Conservation (phyloP, 2,329 filamentous ascomycete genomes). For the Nakataea oryzae region DNA sequence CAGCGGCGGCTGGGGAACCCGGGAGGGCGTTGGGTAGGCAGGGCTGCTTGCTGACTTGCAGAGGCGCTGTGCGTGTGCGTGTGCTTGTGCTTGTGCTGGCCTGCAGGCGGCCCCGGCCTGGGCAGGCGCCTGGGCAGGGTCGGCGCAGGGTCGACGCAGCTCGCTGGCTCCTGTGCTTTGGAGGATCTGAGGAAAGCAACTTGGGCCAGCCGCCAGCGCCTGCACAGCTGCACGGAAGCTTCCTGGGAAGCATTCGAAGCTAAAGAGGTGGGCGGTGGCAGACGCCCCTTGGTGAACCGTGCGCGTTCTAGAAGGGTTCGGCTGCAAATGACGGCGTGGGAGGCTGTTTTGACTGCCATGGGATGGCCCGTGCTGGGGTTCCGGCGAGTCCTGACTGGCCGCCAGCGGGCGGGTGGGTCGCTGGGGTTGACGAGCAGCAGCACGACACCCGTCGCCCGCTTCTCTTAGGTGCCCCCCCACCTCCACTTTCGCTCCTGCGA, state of each 20-base stretch:
- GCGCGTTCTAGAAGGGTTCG: slow-evolving; percentile 7
- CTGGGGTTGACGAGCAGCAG: neutral
- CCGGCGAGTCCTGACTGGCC: neutral
- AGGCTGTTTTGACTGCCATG: neutral
- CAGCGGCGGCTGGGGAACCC: neutral
- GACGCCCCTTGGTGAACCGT: slow-evolving; percentile 8
- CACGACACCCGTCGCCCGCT: neutral
- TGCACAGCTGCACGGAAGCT: slow-evolving; percentile 12
- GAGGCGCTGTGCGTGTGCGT: neutral
- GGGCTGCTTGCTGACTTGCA: neutral
- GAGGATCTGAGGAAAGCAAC: no score
- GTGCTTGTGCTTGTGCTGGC: no score
- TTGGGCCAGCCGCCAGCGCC: no score
- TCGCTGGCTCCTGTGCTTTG: neutral
- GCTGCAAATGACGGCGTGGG: neutral
- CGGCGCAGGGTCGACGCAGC: neutral
- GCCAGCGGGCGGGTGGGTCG: neutral
- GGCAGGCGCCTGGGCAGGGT: neutral
- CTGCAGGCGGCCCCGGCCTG: neutral
- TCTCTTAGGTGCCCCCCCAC: neutral
- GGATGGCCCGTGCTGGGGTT: slow-evolving; percentile 1
- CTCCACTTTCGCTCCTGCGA: neutral
- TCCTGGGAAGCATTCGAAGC: slow-evolving; percentile 9
- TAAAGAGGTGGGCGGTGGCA: slow-evolving; percentile 4
- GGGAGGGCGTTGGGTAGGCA: neutral